Percentiles rank a stretch among this genome's conserved stretches.
phyloP scores from a whole-genome alignment of 2,329 filamentous ascomycete genomes.

The Chaetothyriales sp. region DNA sequence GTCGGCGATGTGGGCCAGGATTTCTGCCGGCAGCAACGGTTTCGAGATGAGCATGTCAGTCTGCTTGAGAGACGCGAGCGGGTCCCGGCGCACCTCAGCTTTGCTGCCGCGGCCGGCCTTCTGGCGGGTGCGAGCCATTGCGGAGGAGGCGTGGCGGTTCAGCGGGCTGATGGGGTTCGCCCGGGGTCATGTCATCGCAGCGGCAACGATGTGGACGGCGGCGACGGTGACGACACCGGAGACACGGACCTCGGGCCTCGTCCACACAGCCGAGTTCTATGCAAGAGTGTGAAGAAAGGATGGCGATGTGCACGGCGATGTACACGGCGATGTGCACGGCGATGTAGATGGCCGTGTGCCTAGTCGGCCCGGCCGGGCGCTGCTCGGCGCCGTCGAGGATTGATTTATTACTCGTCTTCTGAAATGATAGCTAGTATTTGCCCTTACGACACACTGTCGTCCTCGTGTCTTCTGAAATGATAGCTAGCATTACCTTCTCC shows the following conservation, averaged over 20 bases:
- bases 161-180: background rate
- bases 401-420: background rate
- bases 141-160: background rate
- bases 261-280: background rate
- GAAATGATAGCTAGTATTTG: too few relatives aligned
- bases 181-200: background rate
- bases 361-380: too few relatives aligned
- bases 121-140: background rate
- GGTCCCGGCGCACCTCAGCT: slow-evolving; percentile 27
- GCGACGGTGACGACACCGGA: background rate
- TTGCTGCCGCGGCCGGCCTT: background rate
- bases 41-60: slow-evolving; percentile 69
- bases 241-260: background rate
- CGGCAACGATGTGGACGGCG: background rate
- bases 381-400: background rate
- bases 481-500: too few relatives aligned
- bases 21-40: slow-evolving; percentile 68
- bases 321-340: too few relatives aligned
- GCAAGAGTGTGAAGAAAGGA: background rate
- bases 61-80: slow-evolving; percentile 65
- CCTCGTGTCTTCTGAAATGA: too few relatives aligned
- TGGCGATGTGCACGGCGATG: too few relatives aligned
- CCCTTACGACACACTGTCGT: background rate
- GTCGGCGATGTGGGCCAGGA: slow-evolving; percentile 76
- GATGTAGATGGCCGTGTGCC: too few relatives aligned